Conservation (phyloP, 192 early-diverging fungal species). For the Gamsiella multidivaricata region DNA sequence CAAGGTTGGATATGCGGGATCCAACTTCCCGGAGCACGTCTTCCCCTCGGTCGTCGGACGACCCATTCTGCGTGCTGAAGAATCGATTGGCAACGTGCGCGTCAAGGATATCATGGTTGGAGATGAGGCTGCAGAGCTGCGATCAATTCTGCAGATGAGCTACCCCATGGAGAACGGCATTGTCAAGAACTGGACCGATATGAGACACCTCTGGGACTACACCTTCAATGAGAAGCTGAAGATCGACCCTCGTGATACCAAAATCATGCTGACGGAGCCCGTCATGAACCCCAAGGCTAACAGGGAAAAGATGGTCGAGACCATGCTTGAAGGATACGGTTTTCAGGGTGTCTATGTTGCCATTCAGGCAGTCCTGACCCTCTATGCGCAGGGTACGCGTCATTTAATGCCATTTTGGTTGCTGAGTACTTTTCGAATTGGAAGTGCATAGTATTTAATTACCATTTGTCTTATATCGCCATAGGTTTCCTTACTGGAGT, state of each 20-base stretch:
- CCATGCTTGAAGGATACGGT: conserved; percentile 98
- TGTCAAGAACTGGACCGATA: conserved; percentile 97
- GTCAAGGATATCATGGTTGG: conserved; percentile 98
- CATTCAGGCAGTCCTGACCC: conserved; percentile 96
- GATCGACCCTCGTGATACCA: conserved; percentile 89
- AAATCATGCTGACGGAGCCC: conserved; percentile 96
- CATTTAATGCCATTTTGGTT: background rate
- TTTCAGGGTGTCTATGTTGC: conserved; percentile 94
- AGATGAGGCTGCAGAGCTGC: conserved; percentile 91
- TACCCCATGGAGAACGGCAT: conserved; percentile 99
- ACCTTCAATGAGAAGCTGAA: conserved; percentile 94
- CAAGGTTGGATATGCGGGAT: conserved; percentile 95
- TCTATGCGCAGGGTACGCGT: conserved; percentile 96
- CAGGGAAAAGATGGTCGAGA: conserved; percentile 90
- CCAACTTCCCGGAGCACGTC: conserved; percentile 94
- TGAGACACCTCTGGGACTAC: conserved; percentile 98
- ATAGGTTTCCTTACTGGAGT: conserved; percentile 92
- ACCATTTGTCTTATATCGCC: background rate
- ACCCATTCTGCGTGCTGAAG: conserved; percentile 97
- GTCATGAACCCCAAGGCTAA: conserved; percentile 95
- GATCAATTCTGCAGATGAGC: conserved; percentile 91
- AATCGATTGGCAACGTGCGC: conserved; percentile 78
- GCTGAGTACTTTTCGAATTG: too few relatives aligned
- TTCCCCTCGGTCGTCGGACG: conserved; percentile 99
- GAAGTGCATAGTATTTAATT: background rate